Base-by-base conservation (phyloP, 1,284 basidiomycete species). In the Veloporphyrellus conicus region DNA sequence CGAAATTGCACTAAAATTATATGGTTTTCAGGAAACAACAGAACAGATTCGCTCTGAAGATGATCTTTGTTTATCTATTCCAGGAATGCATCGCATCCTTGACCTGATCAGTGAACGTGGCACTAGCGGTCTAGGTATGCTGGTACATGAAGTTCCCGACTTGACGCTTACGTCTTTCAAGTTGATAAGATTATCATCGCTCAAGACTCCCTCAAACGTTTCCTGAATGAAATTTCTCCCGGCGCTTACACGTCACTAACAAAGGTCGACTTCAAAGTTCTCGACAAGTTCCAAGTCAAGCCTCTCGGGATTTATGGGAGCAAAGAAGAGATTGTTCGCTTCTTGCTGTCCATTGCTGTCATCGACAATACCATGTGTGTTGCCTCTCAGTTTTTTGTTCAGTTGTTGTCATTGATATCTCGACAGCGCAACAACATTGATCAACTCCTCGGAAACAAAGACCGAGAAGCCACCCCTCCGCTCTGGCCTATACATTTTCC, bases 121-220 rank as follows among this genome's bases (percentile, higher is more conserved):
- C 3, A 75, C 67, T 29, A 71, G 76, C 2, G 79, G 79, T 16
- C 61, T 77, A 32, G 77, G 78, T 78, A 61, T 57, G 64, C 41
- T 40, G n/a, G 7, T 10, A 7, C 6, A 15, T 19, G 18, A 19
- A n/a, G 11, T 29, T n/a, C 33, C 15, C 41, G 36, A 35, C 27
- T 40, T 23, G 20, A 38, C 25, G 38, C 52, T 53, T 29, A 49
- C 25, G 32, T 35, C 19, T 23, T 2, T 31, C 3, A 50, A 82
- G 78, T 79, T 20, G 79, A 79, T 49, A 82, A 83, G 57, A 70
- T 82, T 35, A 72, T 82, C 58, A 81, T 82, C 35, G 70, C 69
- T 20, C 75, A 78, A 57, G 70, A 71, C n/a, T 71, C 71, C 2
- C 60, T 80, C 19, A 66, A 68, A 43, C 53, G 54, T 4, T 70